Evolutionary conservation across 345 rosid genomes (phyloP), one percentile per base, ranked within the genome.

Genomic region (Punica granatum): DNA sequence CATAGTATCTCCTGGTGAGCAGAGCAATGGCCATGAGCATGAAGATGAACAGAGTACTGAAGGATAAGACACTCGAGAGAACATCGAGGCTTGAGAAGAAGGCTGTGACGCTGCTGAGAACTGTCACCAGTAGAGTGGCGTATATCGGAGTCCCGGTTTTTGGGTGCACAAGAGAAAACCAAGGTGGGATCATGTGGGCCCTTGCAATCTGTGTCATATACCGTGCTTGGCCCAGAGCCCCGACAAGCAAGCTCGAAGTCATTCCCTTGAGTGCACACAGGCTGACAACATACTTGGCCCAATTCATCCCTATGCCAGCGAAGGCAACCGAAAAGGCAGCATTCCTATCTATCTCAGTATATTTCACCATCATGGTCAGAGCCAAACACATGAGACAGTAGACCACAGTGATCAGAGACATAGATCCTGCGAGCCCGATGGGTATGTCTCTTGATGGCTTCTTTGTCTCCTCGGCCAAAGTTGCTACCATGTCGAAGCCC

Each of bases 101-200:
- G 48, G 90, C 81, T 48, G 87, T 73, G 36, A 79, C 67, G 19
- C 88, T 77, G 62, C 96, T 90, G 28, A 85, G 77, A n/a, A 70
- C 68, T 28, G 98, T 81, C 54, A 81, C 78, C 71, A 86, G 76
- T 43, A 93, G 82, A 51, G 97, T 87, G 62, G 98, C 98, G 74
- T 90, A 36, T 12, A 93, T 79, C 3, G 98, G 98, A 12, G 97
- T 93, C 72, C 92, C 86, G 6, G 98, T 90, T 81, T 89, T 93
- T 0, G 96, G 98, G 72, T 90, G 97, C 72, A 93, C 80, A 61
- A 84, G 79, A 66, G 97, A 94, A 67, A 93, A 93, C 88, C 86
- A 83, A 6, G 97, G 96, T 58, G 97, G 97, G 67, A 93, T 90
- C 97, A 90, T 93, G 69, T 90, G 98, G 28, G 98, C 85, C 77